Evolutionary conservation across 352 stramenopile species (phyloP).

Genomic region (Blastocystis sp.): DNA sequence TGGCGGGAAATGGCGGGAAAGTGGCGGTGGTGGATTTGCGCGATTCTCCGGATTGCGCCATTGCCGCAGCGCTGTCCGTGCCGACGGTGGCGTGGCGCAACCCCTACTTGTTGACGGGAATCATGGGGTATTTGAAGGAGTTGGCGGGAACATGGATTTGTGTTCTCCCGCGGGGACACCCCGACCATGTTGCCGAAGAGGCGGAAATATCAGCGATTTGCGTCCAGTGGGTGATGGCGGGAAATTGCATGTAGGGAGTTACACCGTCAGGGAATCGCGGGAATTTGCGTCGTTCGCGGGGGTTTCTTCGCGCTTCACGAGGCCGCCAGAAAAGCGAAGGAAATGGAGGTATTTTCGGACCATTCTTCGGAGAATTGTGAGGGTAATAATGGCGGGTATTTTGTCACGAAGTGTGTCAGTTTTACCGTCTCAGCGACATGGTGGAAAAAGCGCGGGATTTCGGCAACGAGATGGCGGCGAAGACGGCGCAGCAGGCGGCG

Average conservation of each 20-base stretch:
- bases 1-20: too few species aligned
- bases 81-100: constrained; percentile 11
- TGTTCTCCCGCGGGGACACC: neutral
- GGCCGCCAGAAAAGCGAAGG: neutral
- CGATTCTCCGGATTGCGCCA: too few species aligned
- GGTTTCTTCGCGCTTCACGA: constrained; percentile 37
- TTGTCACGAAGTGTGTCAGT: neutral
- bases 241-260: neutral
- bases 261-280: neutral
- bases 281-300: neutral
- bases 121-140: neutral
- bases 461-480: neutral
- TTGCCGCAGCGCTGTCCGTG: too few species aligned
- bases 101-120: neutral
- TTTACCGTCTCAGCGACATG: neutral
- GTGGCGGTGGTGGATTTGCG: constrained; percentile 14
- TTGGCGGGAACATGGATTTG: neutral
- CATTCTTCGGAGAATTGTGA: neutral
- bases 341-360: constrained; percentile 14
- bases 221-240: neutral
- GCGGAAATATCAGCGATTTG: neutral
- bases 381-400: neutral
- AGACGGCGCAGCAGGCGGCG: neutral
- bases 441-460: neutral
- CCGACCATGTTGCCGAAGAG: neutral